phyloP scores from a whole-genome alignment of 352 stramenopile genomes.

The Saprolegnia diclina region DNA sequence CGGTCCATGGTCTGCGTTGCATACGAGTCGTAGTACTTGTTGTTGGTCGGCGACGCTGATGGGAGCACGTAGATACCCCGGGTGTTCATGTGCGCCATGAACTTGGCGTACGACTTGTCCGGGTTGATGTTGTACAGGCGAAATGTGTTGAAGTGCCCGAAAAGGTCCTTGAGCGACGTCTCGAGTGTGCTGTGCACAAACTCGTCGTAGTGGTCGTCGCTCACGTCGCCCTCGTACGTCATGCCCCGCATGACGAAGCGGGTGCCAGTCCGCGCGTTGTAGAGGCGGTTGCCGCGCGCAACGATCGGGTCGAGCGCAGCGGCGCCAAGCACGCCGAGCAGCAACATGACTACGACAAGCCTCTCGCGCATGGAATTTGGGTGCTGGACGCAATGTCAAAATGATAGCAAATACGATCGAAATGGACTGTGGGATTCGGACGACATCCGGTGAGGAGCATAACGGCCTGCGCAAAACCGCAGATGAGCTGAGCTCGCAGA shows the following conservation, averaged over 20 bases:
- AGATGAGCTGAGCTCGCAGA: too few species aligned
- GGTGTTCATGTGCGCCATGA: slow-evolving; percentile 12
- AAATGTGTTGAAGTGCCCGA: slow-evolving; percentile 29
- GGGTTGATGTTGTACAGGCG: slow-evolving; percentile 23
- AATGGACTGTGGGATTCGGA: too few species aligned
- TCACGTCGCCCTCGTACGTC: slow-evolving; percentile 83
- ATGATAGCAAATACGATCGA: too few species aligned
- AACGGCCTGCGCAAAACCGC: too few species aligned
- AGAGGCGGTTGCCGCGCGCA: slow-evolving; percentile 81
- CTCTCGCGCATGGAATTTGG: too few species aligned
- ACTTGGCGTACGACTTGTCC: slow-evolving; percentile 12
- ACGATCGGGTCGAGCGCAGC: slow-evolving; percentile 33
- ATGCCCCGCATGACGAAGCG: slow-evolving; percentile 84
- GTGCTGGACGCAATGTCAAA: too few species aligned
- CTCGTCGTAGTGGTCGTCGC: slow-evolving; percentile 76
- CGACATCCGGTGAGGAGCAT: too few species aligned
- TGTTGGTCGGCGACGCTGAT: slow-evolving; percentile 1
- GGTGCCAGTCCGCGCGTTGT: slow-evolving; percentile 64
- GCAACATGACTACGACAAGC: too few species aligned
- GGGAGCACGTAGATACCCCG: slow-evolving; percentile 5
- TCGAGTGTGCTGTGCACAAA: slow-evolving; percentile 65
- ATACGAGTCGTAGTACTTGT: slow-evolving; percentile 26
- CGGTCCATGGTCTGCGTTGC: slow-evolving; percentile 42
- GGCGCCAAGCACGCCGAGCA: too few species aligned
- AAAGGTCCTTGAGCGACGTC: slow-evolving; percentile 52